These are phyloP conservation scores for Aspergillus ibericus DNA, from an alignment of 2,329 filamentous ascomycete genomes.

Conservation along the genomic window DNA sequence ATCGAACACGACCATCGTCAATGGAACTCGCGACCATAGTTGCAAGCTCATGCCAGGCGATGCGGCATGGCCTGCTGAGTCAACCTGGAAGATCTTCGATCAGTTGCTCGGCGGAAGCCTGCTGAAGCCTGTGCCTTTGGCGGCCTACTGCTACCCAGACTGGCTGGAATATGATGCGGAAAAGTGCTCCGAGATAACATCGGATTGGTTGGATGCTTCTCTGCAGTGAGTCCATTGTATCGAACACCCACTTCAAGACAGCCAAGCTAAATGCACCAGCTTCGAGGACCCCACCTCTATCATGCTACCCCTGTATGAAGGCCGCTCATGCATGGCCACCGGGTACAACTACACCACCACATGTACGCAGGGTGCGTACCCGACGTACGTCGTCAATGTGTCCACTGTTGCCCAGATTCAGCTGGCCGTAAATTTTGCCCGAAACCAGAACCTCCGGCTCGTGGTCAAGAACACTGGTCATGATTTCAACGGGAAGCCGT, in stretches of 20 bases:
- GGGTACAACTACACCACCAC: slow-evolving; percentile 35
- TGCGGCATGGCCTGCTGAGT: slow-evolving; percentile 16
- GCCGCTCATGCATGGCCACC: slow-evolving; percentile 26
- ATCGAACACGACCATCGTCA: slow-evolving; percentile 8
- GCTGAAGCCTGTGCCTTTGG: slow-evolving; percentile 35
- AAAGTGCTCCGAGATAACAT: slow-evolving; percentile 30
- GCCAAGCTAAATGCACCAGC: not conserved
- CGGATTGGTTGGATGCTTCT: slow-evolving; percentile 27
- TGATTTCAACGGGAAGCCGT: slow-evolving; percentile 52
- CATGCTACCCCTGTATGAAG: slow-evolving; percentile 29
- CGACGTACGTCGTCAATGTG: slow-evolving; percentile 37
- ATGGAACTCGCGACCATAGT: slow-evolving; percentile 43
- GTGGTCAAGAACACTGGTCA: slow-evolving; percentile 49
- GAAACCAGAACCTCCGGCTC: slow-evolving; percentile 33
- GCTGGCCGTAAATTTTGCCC: slow-evolving; percentile 31
- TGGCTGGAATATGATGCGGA: slow-evolving; percentile 33
- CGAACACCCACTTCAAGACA: not conserved
- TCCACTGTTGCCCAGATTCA: slow-evolving; percentile 34
- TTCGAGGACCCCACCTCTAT: slow-evolving; percentile 23
- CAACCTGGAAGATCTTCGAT: slow-evolving; percentile 34
- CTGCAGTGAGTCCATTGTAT: slow-evolving; percentile 10
- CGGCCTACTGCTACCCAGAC: slow-evolving; percentile 35
- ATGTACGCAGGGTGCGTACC: slow-evolving; percentile 32
- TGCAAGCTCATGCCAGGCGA: slow-evolving; percentile 28
- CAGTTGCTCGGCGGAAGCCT: slow-evolving; percentile 36